phyloP scores from a whole-genome alignment of 2,329 filamentous ascomycete genomes.

The Apiospora hydei region DNA sequence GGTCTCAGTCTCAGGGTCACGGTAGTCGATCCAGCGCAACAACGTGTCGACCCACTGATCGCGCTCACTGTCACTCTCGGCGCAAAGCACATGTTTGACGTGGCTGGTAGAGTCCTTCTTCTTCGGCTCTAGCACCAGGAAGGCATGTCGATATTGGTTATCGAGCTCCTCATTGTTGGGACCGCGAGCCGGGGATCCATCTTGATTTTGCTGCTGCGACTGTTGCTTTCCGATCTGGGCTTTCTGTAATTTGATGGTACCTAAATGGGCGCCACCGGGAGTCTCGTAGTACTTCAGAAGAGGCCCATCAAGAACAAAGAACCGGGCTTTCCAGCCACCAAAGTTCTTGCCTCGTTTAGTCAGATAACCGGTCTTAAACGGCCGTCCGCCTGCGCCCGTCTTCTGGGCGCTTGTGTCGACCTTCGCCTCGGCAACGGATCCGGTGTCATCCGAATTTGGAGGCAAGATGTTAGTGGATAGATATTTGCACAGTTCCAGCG shows the following conservation, averaged over 20 bases:
- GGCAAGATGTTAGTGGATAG: conserved; percentile 73
- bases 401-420: conserved; percentile 48
- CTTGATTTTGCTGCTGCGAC: conserved; percentile 66
- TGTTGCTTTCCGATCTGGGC: conserved; percentile 96
- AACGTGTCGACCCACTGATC: conserved; percentile 94
- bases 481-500: conserved; percentile 85
- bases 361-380: conserved; percentile 85
- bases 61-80: conserved; percentile 90
- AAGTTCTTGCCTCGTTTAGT: conserved; percentile 99
- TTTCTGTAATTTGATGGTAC: conserved; percentile 88
- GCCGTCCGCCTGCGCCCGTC: conserved; percentile 68
- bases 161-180: conserved; percentile 76
- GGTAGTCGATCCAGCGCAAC: conserved; percentile 85
- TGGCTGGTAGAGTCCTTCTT: conserved; percentile 90
- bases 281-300: conserved; percentile 88
- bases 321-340: conserved; percentile 92
- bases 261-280: conserved; percentile 87
- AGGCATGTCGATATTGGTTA: conserved; percentile 95
- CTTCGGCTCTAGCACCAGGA: conserved; percentile 93
- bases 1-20: conserved; percentile 65
- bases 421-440: conserved; percentile 45
- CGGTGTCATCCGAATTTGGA: conserved; percentile 66
- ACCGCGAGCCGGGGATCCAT: conserved; percentile 65
- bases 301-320: conserved; percentile 68
- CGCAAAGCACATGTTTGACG: conserved; percentile 93